Evolutionary conservation across 208 protist species (phyloP), one percentile per base, ranked within the genome.

Genomic region (Trypanosoma platydactyli): DNA sequence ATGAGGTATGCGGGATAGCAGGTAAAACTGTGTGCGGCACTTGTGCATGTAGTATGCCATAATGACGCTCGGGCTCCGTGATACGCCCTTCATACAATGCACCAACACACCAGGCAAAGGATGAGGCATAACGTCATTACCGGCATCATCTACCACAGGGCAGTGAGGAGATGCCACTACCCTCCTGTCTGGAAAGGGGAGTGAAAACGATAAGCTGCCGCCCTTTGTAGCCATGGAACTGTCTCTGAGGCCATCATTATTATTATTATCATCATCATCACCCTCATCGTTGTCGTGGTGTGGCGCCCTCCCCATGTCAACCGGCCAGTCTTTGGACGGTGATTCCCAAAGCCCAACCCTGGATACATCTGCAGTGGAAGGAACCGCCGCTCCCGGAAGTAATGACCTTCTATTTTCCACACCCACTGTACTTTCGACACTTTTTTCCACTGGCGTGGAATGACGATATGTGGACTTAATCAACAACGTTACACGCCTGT

Each of bases 71-170:
- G 83, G 74, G 59, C 90, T 96, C 29, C 90, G 80, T 22, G 87
- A 94, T 12, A 84, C 77, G 16, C 90, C 90, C 35, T 84, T 76
- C 41, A 83, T 51, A 55, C 90, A 96, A 64, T 96, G 90, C 41
- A 96, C 81, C n/a, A 96, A 41, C 42, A 93, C 79, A 40, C 73
- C 71, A 20, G 81, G 81, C 5, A 68, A 22, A 30, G 42, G 38
- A 55, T 25, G 44, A 4, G 50, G n/a, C 25, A 53, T 35, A 22
- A 4, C 13, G 44, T 12, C 44, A 22, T 12, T 22, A 16, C 44
- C 6, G 13, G 12, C 16, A 3, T 12, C 16, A 35, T 27, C 30
- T 20, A 18, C 16, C 16, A 15, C 12, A 38, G 33, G 33, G 9
- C 5, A 3, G 9, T 3, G 33, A 38, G 9, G 33, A 38, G 33